Conservation (phyloP, 2,329 filamentous ascomycete genomes). For the Parafenestella ontariensis region DNA sequence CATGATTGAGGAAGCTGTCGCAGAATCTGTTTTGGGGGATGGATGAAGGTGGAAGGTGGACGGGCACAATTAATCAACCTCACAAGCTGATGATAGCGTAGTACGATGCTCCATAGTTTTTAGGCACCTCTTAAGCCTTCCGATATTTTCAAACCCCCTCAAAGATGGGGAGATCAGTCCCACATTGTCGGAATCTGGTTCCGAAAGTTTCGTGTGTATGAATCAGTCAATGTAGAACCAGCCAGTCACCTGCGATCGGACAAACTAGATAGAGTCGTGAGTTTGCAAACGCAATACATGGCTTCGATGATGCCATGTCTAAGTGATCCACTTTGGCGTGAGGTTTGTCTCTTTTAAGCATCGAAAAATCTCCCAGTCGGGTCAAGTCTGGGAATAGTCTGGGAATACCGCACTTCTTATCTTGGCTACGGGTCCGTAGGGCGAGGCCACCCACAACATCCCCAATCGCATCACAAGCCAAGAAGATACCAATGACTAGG, state of each 20-base stretch:
- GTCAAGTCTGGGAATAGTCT: not conserved
- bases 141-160: too few species aligned
- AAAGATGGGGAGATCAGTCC: not conserved
- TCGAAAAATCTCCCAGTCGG: not conserved
- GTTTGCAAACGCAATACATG: conserved; percentile 1
- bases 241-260: not conserved
- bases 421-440: not conserved
- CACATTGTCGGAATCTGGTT: not conserved
- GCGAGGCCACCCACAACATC: not conserved
- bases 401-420: not conserved
- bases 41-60: not conserved
- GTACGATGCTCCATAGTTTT: too few species aligned
- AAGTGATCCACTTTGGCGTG: not conserved
- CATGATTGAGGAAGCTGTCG: not conserved
- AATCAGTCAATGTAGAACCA: not conserved
- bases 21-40: too few species aligned
- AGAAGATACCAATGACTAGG: not conserved
- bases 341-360: not conserved
- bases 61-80: not conserved
- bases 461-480: not conserved
- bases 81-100: too few species aligned
- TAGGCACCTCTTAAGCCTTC: too few species aligned
- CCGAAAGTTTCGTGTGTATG: not conserved
- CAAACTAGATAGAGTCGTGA: not conserved
- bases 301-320: conserved; percentile 3